Evolutionary conservation across 371 early-diverging fungal species (phyloP), one percentile per base, ranked within the genome.

Genomic region (Syncephalastrum monosporum): DNA sequence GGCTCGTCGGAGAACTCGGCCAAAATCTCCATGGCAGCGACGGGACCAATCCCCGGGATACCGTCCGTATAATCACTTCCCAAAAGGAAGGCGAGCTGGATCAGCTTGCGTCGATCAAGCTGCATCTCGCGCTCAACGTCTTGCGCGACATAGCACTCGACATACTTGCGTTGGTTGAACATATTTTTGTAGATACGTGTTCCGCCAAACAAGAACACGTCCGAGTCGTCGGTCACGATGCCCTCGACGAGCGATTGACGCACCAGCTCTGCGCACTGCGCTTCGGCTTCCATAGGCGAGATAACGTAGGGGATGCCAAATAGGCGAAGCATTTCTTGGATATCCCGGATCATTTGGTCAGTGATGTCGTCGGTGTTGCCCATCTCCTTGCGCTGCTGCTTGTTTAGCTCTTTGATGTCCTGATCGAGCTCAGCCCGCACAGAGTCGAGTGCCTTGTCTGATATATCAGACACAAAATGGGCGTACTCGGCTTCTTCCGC

Each of bases 21-120:
- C 50, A 98, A 54, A 23, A 95, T 85, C 65, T 96, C 95, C 84
- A 95, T 82, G 0, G 96, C 98, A 13, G 87, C 84, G n/a, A 95
- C 93, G 15, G 91, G 84, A n/a, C 99, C 99, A 21, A 99, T 72
- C 4, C 97, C 96, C 33, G 84, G 79, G 33, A 99, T 79, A 1
- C 99, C 99, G n/a, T 86, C 83, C 0, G 97, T 93, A 69, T 99
- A 99, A 80, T 99, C 99, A 66, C 96, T 95, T 5, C 99, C 99
- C 7, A 99, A 77, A 3, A 99, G 66, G 59, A 90, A 93, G 2
- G 98, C 94, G 42, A 99, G 66, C 29, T 88, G 82, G 21, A 99
- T 88, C 64, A 99, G 66, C 46, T 88, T 84, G 33, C 83, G 71
- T 55, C 92, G 75, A 41, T 75, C 67, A 45, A 99, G 73, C 13